Evolutionary conservation across 306 rosid genomes (phyloP), one percentile per base, ranked within the genome.

Genomic region (Hylodesmum podocarpum): DNA sequence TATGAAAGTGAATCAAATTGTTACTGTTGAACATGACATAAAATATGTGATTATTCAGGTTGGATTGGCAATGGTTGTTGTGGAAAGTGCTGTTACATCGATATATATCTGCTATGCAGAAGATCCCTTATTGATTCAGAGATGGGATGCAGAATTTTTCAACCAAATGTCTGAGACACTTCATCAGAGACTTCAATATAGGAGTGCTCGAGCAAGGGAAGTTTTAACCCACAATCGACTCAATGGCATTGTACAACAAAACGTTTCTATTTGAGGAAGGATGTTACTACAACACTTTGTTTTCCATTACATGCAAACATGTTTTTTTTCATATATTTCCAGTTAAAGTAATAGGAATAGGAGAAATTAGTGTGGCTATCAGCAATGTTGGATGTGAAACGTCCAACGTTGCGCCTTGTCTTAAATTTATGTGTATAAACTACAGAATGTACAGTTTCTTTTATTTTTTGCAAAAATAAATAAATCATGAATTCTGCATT

Each of bases 81-180:
- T 96, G 81, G 99, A 96, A 81, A 92, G 99, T 74, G 98, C 99
- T 0, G 98, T 92, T 74, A 96, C 99, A 37, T 96, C 97, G 19
- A 92, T 96, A 70, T 96, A 96, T 43, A 91, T 96, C 3, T 96
- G 99, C 73, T 96, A 92, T 47, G 99, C 99, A n/a, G 99, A 89
- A 83, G 97, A 96, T 81, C 99, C 99, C 12, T 75, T 84, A 77
- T 82, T 92, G 80, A 96, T 96, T 76, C 94, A 81, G n/a, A 78
- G 92, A 86, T 96, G 99, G 99, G 99, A 96, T 65, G 64, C 92
- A 16, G 98, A 91, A 54, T 92, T 96, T 84, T 96, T 92, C 88
- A 84, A 87, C 87, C 98, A 92, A 76, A 83, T 96, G 83, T 96
- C 99, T 0, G 98, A 96, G 87, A 96, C 87, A 80, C 83, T 96